Base-by-base conservation (phyloP, 192 early-diverging fungal genomes). In the Coemansia sp. region DNA sequence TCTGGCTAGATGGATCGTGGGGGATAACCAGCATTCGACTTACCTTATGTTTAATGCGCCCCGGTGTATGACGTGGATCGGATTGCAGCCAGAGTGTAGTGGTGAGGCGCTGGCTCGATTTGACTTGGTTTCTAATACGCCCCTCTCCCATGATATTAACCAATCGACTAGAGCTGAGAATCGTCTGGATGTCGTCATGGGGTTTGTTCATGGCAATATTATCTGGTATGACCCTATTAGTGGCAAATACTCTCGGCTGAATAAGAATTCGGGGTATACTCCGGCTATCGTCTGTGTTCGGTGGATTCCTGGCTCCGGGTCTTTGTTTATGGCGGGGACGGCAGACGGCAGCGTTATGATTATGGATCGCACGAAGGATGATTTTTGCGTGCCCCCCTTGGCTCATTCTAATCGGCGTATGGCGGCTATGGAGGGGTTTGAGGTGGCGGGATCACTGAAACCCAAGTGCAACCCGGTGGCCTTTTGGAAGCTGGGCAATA, bases 251-350 rank as follows among this genome's bases (percentile, higher is more conserved):
- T 74, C 75, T 33, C 75, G 96, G 40, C 70, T 93, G 24, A 99
- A 97, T 71, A 91, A 92, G 66, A 85, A 87, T 85, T 87, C 88
- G 21, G 73, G 84, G 5, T 88, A 95, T 46, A 86, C 85, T 46
- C 81, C 85, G 9, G 74, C 85, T 9, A 91, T 95, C 16, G 91
- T 91, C 7, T 88, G 89, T 71, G 84, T 97, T 3, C 88, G 87
- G 77, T 99, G 96, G 95, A 72, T 97, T 56, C 96, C 96, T 0
- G 90, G 87, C 6, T 93, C 92, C 0, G 91, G 93, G 46, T 90
- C 72, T 31, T 73, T 86, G 67, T 99, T 97, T 73, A 87, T 95
- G 76, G 94, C 85, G 1, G 88, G 92, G 1, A 94, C 88, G 55
- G 84, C 86, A 2, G 94, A 97, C 71, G 96, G 96, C 13, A 84